A percentile compares a stretch with the other conserved stretches of the same genome.
These are phyloP conservation scores for Colletotrichum chrysophilum DNA, from an alignment of 2,329 filamentous ascomycete species.

Conservation along the genomic window DNA sequence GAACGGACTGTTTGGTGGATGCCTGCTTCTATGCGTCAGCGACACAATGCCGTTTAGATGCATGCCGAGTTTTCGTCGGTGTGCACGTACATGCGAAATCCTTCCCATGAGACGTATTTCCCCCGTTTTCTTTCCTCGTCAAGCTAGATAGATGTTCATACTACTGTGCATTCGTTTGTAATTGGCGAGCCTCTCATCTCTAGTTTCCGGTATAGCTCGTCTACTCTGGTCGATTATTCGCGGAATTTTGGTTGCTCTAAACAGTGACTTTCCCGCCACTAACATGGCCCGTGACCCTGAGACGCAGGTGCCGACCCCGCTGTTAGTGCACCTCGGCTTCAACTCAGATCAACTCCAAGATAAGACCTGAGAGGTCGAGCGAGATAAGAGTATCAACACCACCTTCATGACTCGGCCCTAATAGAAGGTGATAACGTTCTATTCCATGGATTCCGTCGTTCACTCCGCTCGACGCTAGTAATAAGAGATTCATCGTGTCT, in stretches of 20 bases:
- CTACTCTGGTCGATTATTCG: neutral
- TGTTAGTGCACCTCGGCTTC: conserved; percentile 5
- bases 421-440: neutral
- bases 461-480: neutral
- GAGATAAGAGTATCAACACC: neutral
- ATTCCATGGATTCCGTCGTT: neutral
- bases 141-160: neutral
- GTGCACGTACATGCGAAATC: neutral
- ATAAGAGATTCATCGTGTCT: neutral
- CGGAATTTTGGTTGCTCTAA: neutral
- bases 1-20: neutral
- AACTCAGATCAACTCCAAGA: neutral
- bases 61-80: neutral
- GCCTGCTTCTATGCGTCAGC: neutral
- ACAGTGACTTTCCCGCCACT: neutral
- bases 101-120: neutral
- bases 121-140: neutral
- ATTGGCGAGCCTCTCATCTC: neutral
- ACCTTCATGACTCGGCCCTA: neutral
- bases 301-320: neutral
- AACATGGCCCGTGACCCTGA: neutral
- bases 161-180: neutral
- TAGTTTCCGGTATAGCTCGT: neutral
- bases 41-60: neutral
- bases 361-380: neutral